Conservation (phyloP, 2,329 filamentous ascomycete species). For the Geosmithia morbida region DNA sequence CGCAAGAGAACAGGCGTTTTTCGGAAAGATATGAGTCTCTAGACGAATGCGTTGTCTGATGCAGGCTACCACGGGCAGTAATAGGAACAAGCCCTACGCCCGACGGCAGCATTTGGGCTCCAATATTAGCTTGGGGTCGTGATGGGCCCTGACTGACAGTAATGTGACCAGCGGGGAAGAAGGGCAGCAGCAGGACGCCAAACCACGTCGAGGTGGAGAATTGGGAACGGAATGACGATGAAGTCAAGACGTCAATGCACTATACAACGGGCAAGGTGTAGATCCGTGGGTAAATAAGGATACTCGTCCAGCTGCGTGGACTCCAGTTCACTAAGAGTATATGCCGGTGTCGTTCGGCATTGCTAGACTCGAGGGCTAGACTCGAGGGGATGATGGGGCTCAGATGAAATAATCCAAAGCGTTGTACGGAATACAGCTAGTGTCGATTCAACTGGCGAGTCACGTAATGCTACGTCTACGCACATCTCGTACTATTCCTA, state of each 20-base stretch:
- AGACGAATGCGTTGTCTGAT: neutral
- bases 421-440: neutral
- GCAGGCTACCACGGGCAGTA: neutral
- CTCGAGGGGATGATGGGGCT: neutral
- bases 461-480: too few relatives aligned
- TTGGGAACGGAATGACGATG: too few relatives aligned
- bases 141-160: neutral
- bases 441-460: neutral
- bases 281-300: too few relatives aligned
- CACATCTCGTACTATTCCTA: too few relatives aligned
- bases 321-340: neutral
- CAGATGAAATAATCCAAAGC: neutral
- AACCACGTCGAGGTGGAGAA: neutral
- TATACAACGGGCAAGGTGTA: too few relatives aligned
- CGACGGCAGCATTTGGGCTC: neutral
- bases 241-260: too few relatives aligned
- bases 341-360: neutral
- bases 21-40: neutral
- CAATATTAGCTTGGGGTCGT: neutral
- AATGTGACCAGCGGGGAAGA: neutral
- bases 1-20: too few relatives aligned
- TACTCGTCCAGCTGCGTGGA: too few relatives aligned
- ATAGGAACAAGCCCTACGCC: neutral
- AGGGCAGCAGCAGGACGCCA: neutral
- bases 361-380: neutral